A percentile compares a stretch with the other conserved stretches of the same genome.
Conservation (phyloP, 176 grass and related monocot genomes). For the Oryza rufipogon region DNA sequence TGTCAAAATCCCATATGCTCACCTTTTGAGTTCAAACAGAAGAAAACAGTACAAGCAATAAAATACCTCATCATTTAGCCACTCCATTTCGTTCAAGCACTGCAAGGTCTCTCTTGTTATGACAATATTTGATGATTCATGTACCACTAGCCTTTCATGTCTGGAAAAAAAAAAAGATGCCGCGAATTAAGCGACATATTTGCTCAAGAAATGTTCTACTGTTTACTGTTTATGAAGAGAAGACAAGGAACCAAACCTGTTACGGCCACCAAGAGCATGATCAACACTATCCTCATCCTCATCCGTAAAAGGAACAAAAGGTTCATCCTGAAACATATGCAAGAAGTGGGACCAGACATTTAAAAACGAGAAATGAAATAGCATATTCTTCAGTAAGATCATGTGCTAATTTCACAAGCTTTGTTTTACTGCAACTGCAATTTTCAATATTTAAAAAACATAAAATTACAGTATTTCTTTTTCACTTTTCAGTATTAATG, state of each 20-base stretch:
- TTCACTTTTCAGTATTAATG: neutral
- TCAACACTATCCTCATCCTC: conserved; percentile 60
- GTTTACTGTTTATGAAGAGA: conserved; percentile 20
- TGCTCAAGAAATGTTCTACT: conserved; percentile 7
- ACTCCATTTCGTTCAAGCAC: conserved; percentile 59
- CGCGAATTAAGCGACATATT: conserved; percentile 21
- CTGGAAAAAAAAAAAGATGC: conserved; percentile 49
- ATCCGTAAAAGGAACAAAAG: conserved; percentile 63
- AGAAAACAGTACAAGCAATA: conserved; percentile 14
- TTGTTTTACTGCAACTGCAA: neutral
- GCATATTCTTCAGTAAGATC: conserved; percentile 8
- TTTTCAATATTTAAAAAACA: neutral
- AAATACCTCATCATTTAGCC: conserved; percentile 85
- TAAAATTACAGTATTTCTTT: neutral
- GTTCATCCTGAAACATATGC: conserved; percentile 49
- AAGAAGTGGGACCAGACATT: neutral
- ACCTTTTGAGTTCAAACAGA: neutral
- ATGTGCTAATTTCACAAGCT: neutral
- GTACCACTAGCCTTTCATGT: conserved; percentile 48
- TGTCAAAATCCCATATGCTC: neutral
- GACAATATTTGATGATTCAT: conserved; percentile 72
- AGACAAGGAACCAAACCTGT: conserved; percentile 46
- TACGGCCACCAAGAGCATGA: conserved; percentile 55
- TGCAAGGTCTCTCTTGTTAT: conserved; percentile 78
- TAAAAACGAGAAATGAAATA: conserved; percentile 4